These are phyloP conservation scores for Lachnellula suecica DNA, from an alignment of 2,329 filamentous ascomycete species.

Conservation along the genomic window DNA sequence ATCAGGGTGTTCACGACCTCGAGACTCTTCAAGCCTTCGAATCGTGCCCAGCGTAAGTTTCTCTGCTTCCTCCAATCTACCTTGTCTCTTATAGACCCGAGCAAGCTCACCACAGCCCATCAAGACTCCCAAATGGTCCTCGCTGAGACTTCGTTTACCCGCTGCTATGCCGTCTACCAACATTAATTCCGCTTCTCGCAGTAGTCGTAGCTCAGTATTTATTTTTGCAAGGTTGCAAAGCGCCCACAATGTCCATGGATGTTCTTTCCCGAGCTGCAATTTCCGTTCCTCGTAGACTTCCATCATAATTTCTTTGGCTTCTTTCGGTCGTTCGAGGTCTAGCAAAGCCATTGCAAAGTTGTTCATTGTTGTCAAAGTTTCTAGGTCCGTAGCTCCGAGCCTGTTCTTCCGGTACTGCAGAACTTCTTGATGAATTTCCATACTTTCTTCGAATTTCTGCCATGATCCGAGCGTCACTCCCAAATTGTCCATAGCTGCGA, in stretches of 20 bases:
- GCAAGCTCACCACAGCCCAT: conserved; percentile 26
- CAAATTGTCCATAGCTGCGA: conserved; percentile 16
- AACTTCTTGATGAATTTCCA: conserved; percentile 15
- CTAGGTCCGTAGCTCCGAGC: not conserved
- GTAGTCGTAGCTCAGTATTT: conserved; percentile 12
- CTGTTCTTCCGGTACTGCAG: conserved; percentile 7
- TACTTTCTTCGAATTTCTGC: conserved; percentile 12
- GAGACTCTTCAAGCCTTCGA: not conserved
- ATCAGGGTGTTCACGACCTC: not conserved
- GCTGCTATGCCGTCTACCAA: conserved; percentile 23
- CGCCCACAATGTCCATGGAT: conserved; percentile 25
- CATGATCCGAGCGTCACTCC: conserved; percentile 21
- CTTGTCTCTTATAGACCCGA: conserved; percentile 18
- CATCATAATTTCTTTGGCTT: conserved; percentile 17
- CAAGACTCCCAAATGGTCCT: conserved; percentile 27
- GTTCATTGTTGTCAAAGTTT: conserved; percentile 7
- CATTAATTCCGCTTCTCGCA: conserved; percentile 16
- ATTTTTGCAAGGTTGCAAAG: conserved; percentile 17
- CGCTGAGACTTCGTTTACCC: conserved; percentile 23
- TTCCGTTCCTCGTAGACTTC: conserved; percentile 18
- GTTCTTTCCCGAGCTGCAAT: conserved; percentile 19
- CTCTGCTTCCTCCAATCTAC: not conserved
- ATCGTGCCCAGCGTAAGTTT: not conserved
- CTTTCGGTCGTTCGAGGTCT: conserved; percentile 7
- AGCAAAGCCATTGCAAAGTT: conserved; percentile 16